Evolutionary conservation across 73 alveolate genomes (phyloP).

Genomic region (Effrenium voratum): DNA sequence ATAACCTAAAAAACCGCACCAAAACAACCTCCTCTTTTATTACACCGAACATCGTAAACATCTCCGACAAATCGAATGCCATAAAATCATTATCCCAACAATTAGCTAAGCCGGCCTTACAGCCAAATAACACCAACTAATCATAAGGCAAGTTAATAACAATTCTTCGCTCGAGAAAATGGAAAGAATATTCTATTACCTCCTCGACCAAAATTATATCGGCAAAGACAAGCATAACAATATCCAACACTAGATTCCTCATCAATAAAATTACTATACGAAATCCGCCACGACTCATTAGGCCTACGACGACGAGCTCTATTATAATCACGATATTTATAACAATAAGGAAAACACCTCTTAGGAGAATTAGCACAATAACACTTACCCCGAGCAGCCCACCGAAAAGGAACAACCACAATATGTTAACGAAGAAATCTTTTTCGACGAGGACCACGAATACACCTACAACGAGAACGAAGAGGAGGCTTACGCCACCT

Average conservation of each 20-base stretch:
- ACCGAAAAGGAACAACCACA: background rate
- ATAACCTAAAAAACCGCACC: too few relatives aligned
- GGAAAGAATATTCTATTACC: background rate
- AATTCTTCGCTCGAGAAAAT: background rate
- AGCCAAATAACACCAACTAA: background rate
- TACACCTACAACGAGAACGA: background rate
- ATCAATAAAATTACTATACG: background rate
- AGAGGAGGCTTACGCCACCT: constrained; percentile 10
- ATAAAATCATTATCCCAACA: background rate
- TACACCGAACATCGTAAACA: background rate
- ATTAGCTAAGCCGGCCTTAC: background rate
- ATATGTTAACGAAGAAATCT: background rate
- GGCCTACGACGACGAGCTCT: background rate
- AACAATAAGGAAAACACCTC: too few relatives aligned
- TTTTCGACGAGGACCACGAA: background rate
- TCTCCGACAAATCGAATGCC: background rate
- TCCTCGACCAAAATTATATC: background rate
- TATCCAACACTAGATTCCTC: background rate
- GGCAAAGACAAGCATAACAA: background rate
- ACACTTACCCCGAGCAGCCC: background rate
- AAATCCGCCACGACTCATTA: background rate
- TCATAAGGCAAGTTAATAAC: background rate
- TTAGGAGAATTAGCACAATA: background rate
- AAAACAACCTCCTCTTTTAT: background rate
- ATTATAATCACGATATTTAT: too few relatives aligned